Evolutionary conservation across 2,329 filamentous ascomycete genomes (phyloP), one percentile per base, ranked within the genome.

Genomic region (Fusarium beomiforme): DNA sequence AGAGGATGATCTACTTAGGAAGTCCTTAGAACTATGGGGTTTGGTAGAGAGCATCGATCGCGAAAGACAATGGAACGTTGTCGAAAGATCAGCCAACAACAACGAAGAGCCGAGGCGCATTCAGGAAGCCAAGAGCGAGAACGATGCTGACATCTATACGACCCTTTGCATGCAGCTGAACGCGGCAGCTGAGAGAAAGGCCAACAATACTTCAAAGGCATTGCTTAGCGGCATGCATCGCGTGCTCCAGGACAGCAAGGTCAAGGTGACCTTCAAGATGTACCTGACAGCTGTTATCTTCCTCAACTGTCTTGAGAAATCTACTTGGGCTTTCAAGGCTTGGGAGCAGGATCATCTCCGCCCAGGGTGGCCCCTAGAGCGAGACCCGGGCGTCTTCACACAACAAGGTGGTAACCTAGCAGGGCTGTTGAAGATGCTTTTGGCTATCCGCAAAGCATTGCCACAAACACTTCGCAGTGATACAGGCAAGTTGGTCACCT

Each of bases 321-420:
- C 88, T 0, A 91, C 89, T 0, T 92, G 89, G 90, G 87, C 88
- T 2, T 91, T 91, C 80, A 90, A 90, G 69, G 89, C 88, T 4
- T 92, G 89, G 89, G 89, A 91, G 72, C 87, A 91, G 76, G 85
- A 88, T 59, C 86, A 87, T 53, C 84, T 90, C 29, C 84, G 87
- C 4, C 84, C 85, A 1, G 84, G 85, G 44, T 91, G 89, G 89
- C 90, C 90, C 7, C 82, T 91, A 6, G 87, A 89, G 75, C 79
- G 82, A 39, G 85, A 86, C 11, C 89, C 89, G 0, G 80, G 82
- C 53, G 82, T 83, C 54, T 91, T 88, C 74, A 87, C 87, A 1
- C 84, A 86, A 59, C 89, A 91, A 70, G 89, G 89, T 19, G 85
- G 87, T 47, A 85, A 86, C 36, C 83, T 91, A 10, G 88, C 88